Conservation (phyloP, 148 eudicot genomes). For the Cornus controversa region DNA sequence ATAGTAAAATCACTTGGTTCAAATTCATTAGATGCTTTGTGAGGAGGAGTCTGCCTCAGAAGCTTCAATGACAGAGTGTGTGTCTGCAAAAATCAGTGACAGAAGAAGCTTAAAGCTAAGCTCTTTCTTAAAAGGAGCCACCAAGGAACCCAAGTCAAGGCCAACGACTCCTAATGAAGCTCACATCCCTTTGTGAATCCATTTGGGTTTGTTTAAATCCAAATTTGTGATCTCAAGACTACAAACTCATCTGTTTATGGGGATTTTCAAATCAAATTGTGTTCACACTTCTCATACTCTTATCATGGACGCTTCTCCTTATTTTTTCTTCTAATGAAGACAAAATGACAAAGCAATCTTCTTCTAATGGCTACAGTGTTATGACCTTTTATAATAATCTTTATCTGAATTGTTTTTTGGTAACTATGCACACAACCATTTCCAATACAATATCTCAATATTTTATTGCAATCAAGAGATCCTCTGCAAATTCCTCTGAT, state of each 20-base stretch:
- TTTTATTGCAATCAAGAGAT: conserved; percentile 22
- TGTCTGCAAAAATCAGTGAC: conserved; percentile 17
- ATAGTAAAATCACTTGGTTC: conserved; percentile 24
- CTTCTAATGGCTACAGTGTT: conserved; percentile 19
- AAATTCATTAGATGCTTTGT: conserved; percentile 29
- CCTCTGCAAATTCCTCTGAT: conserved; percentile 27
- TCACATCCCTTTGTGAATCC: conserved; percentile 16
- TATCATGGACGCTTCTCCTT: conserved; percentile 10
- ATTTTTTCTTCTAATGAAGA: conserved; percentile 24
- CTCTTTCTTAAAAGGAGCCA: conserved; percentile 6
- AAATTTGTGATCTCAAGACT: conserved; percentile 40
- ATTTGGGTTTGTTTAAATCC: conserved; percentile 25
- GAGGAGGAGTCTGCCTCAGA: conserved; percentile 43
- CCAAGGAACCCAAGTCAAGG: conserved; percentile 30
- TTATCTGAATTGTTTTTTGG: conserved; percentile 17
- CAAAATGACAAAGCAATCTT: conserved; percentile 36
- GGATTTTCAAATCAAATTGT: conserved; percentile 18
- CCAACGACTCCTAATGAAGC: conserved; percentile 30
- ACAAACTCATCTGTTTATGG: conserved; percentile 24
- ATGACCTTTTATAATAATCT: conserved; percentile 8
- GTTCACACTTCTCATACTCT: conserved; percentile 17
- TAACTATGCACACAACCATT: background rate
- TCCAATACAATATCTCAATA: background rate
- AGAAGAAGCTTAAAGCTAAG: conserved; percentile 14
- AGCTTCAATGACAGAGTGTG: conserved; percentile 37